A percentile compares a stretch with the other conserved stretches of the same genome.
Conservation (phyloP, 495 filamentous ascomycete species). For the Hypomontagnella submonticulosa region DNA sequence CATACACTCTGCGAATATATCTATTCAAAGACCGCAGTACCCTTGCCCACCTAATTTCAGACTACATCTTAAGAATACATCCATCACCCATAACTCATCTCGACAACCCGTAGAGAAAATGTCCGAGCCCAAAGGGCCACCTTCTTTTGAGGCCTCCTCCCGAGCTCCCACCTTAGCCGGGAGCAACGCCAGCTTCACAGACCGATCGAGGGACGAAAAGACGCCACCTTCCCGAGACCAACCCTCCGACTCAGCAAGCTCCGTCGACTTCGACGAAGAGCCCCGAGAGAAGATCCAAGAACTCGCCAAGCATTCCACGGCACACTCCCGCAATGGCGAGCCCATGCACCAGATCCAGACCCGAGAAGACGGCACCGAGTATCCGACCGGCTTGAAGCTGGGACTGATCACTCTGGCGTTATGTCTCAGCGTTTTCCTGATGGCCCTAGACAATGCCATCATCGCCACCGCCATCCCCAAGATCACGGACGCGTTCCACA, state of each 20-base stretch:
- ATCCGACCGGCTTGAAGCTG: conserved; percentile 61
- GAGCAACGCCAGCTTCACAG: conserved; percentile 44
- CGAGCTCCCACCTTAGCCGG: conserved; percentile 48
- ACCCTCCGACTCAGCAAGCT: conserved; percentile 10
- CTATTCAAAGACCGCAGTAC: too few species aligned
- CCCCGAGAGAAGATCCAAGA: conserved; percentile 37
- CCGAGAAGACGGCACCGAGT: conserved; percentile 57
- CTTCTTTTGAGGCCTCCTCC: conserved; percentile 19
- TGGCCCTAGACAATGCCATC: conserved; percentile 56
- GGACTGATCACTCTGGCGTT: conserved; percentile 60
- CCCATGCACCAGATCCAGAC: conserved; percentile 40
- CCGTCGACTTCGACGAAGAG: conserved; percentile 15
- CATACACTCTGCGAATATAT: too few species aligned
- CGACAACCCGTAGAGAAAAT: too few species aligned
- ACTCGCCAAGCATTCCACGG: conserved; percentile 44
- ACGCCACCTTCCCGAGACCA: conserved; percentile 32
- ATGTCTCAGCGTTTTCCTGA: conserved; percentile 65
- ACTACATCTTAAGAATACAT: too few species aligned
- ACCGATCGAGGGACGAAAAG: conserved; percentile 44
- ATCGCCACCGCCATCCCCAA: conserved; percentile 58
- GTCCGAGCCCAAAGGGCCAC: background rate
- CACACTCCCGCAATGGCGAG: conserved; percentile 45
- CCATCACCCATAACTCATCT: too few species aligned
- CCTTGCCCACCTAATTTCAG: too few species aligned
- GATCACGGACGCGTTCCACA: conserved; percentile 60